These are phyloP conservation scores for Carex parvula DNA, from an alignment of 176 grass and related monocot genomes.

Conservation along the genomic window DNA sequence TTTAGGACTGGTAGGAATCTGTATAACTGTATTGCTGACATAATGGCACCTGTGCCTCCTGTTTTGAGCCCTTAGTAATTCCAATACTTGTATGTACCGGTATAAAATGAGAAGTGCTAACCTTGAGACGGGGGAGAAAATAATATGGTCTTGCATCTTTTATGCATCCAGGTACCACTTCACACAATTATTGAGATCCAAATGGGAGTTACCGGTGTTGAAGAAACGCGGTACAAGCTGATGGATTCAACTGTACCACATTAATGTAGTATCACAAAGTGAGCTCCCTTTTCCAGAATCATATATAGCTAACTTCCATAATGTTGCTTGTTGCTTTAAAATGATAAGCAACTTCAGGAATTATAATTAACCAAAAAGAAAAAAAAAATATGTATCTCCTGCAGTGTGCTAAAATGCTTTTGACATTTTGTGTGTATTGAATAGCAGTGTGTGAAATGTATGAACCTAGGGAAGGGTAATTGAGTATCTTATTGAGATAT, in stretches of 20 bases:
- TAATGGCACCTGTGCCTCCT: neutral
- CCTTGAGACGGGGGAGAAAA: neutral
- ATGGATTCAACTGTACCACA: slow-evolving; percentile 61
- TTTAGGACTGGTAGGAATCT: neutral
- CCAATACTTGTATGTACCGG: neutral
- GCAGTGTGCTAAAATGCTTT: neutral
- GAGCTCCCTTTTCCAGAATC: neutral
- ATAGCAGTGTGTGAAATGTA: neutral
- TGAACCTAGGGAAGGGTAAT: neutral
- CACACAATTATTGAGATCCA: slow-evolving; percentile 99
- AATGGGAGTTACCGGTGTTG: slow-evolving; percentile 86
- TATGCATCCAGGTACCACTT: slow-evolving; percentile 60
- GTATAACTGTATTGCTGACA: neutral
- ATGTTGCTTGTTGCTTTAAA: slow-evolving; percentile 13
- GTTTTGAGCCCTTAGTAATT: neutral
- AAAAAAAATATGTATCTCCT: neutral
- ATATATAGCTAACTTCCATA: slow-evolving; percentile 18
- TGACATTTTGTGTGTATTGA: neutral
- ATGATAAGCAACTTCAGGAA: slow-evolving; percentile 5
- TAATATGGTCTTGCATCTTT: slow-evolving; percentile 1
- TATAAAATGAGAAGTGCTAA: neutral
- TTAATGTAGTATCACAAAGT: slow-evolving; percentile 6
- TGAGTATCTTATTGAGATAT: neutral
- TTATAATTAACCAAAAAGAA: neutral
- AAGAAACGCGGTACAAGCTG: slow-evolving; percentile 95